Evolutionary conservation across 495 filamentous ascomycete genomes (phyloP), one percentile per base, ranked within the genome.

Genomic region (Tetracladium setigerum): DNA sequence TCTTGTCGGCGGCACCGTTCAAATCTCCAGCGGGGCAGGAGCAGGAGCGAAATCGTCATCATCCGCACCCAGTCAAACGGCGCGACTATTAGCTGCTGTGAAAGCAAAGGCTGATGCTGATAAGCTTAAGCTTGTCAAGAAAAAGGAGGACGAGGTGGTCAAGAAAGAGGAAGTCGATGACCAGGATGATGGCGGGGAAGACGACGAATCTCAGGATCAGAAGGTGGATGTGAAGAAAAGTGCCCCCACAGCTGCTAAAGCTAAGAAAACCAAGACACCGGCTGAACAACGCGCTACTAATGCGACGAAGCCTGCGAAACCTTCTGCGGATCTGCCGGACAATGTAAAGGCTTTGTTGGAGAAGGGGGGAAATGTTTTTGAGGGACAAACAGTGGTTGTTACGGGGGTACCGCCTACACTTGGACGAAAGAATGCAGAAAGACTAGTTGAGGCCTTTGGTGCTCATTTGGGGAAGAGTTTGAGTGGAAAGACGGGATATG

Each of bases 371-470:
- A n/a, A 22, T 24, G 17, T 34, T 1, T 17, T 52, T 19, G 2
- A 14, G 5, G 49, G 49, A 4, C n/a, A 39, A n/a, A 46, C 18
- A 2, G 19, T 52, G 17, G 33, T 46, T 14, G 49, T 52, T 15
- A 52, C 49, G 7, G 49, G 49, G 24, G 34, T 46, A 5, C 42
- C 42, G 4, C 41, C 33, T 1, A 41, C 34, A 2, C 15, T 46
- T n/a, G 49, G 49, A 12, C 12, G 49, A 2, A 46, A 52, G 36
- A 52, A 40, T 18, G 27, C 42, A 15, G 49, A 52, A 10, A 27
- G 12, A n/a, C 17, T 52, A 1, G 42, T 52, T 12, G n/a, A 16
- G 14, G 42, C 27, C 10, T 52, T 46, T 40, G 49, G 49, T 10
- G 49, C 22, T 1, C 33, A 46, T 16, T 18, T 52, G 12, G 16